phyloP scores from a whole-genome alignment of 768 basidiomycete genomes.

The Russula sp. region DNA sequence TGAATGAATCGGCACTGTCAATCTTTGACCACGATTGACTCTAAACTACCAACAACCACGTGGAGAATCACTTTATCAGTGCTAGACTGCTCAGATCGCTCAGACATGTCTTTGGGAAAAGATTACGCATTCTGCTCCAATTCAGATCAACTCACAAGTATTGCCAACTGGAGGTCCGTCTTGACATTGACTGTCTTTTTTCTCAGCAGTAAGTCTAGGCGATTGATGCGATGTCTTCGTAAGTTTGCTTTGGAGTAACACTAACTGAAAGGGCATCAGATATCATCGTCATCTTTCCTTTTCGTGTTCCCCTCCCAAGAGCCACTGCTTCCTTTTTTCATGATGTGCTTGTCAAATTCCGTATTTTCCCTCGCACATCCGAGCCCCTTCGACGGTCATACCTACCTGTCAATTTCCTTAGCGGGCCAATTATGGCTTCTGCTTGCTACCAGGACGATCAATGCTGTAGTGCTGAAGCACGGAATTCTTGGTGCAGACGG shows the following conservation, averaged over 20 bases:
- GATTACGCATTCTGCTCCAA: neutral
- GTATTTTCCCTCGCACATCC: slow-evolving; percentile 3
- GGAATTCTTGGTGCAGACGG: slow-evolving; percentile 79
- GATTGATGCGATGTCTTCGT: neutral
- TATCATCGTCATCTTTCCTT: slow-evolving; percentile 21
- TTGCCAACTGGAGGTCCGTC: slow-evolving; percentile 11
- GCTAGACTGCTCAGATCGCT: neutral
- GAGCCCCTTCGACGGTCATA: slow-evolving; percentile 10
- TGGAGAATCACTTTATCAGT: neutral
- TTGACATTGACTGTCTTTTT: slow-evolving; percentile 14
- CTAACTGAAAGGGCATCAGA: slow-evolving; percentile 6
- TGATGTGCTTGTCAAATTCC: slow-evolving; percentile 11
- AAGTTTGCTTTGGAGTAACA: neutral
- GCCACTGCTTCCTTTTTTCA: neutral
- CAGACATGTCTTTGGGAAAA: neutral
- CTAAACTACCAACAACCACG: neutral
- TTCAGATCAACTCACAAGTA: neutral
- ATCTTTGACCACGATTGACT: neutral
- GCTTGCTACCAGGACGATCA: slow-evolving; percentile 26
- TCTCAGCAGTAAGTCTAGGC: slow-evolving; percentile 1
- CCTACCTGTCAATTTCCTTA: slow-evolving; percentile 28
- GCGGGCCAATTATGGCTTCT: slow-evolving; percentile 28
- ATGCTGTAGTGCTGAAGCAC: slow-evolving; percentile 44
- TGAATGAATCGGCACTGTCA: neutral
- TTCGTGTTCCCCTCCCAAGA: slow-evolving; percentile 17